A percentile compares a stretch with the other conserved stretches of the same genome.
These are phyloP conservation scores for Furcasterigmium sp. DNA, from an alignment of 2,329 filamentous ascomycete genomes.

Conservation along the genomic window DNA sequence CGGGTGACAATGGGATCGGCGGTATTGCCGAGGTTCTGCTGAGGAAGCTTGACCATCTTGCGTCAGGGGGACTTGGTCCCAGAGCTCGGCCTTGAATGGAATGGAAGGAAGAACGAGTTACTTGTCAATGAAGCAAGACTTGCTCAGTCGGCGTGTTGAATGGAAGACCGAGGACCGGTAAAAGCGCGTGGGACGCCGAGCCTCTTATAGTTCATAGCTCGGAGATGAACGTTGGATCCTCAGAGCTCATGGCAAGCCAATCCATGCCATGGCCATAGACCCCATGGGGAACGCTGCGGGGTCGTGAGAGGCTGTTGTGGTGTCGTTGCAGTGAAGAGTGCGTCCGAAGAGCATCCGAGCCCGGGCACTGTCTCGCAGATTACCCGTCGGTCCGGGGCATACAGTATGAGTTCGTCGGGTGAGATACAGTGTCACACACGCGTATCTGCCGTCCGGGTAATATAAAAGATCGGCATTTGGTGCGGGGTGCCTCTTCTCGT, in stretches of 20 bases:
- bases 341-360: not conserved
- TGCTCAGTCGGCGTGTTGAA: not conserved
- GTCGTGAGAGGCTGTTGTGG: not conserved
- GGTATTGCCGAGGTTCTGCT: not conserved
- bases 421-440: not conserved
- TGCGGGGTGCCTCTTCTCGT: too few relatives aligned
- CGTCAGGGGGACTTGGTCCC: not conserved
- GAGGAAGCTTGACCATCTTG: not conserved
- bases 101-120: not conserved
- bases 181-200: not conserved
- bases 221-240: not conserved
- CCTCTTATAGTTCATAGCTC: not conserved
- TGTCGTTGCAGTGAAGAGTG: not conserved
- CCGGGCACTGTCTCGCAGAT: not conserved
- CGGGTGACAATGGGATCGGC: constrained; percentile 32
- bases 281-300: not conserved
- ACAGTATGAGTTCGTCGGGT: not conserved
- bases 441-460: too few relatives aligned
- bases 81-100: not conserved
- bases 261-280: not conserved
- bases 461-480: too few relatives aligned
- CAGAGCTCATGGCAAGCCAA: not conserved
- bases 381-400: not conserved
- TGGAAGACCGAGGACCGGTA: not conserved
- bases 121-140: not conserved